A percentile compares a stretch with the other conserved stretches of the same genome.
Conservation (phyloP, 176 grass and related monocot species). For the Phoenix roebelenii region DNA sequence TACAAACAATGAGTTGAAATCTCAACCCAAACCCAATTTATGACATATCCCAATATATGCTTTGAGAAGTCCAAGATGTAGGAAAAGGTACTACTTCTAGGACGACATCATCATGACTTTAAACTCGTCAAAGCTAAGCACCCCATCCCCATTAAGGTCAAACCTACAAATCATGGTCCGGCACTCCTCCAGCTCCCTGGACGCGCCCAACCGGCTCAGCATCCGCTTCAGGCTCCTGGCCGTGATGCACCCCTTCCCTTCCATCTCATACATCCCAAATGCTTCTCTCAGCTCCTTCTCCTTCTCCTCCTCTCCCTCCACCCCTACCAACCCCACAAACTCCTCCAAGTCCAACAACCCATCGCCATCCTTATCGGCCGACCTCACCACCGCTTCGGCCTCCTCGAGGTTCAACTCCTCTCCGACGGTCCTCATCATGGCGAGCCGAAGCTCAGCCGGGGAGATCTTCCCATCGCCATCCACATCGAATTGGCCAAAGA, state of each 20-base stretch:
- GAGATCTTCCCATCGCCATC: constrained; percentile 29
- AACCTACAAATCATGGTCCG: constrained; percentile 21
- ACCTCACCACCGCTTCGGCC: constrained; percentile 18
- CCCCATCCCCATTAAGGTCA: constrained; percentile 27
- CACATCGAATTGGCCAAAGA: constrained; percentile 21
- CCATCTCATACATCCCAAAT: constrained; percentile 32
- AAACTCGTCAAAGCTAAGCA: constrained; percentile 35
- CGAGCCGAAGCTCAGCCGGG: constrained; percentile 9
- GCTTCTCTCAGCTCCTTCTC: constrained; percentile 27
- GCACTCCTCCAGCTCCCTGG: constrained; percentile 21
- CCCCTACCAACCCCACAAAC: constrained; percentile 19
- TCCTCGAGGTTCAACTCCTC: constrained; percentile 23
- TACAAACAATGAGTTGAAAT: too few species aligned
- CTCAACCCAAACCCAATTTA: too few species aligned
- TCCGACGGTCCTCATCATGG: constrained; percentile 23
- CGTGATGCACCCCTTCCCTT: constrained; percentile 33
- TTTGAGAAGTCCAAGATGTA: not conserved
- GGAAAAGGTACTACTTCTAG: not conserved
- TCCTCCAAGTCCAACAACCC: constrained; percentile 30
- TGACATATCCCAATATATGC: not conserved
- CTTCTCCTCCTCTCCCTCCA: not conserved
- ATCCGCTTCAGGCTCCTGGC: constrained; percentile 29
- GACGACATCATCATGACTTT: constrained; percentile 23
- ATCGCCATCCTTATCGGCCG: constrained; percentile 20
- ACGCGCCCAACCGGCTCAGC: constrained; percentile 24